phyloP scores from a whole-genome alignment of 768 basidiomycete genomes.

The Gloeostereum incarnatum region DNA sequence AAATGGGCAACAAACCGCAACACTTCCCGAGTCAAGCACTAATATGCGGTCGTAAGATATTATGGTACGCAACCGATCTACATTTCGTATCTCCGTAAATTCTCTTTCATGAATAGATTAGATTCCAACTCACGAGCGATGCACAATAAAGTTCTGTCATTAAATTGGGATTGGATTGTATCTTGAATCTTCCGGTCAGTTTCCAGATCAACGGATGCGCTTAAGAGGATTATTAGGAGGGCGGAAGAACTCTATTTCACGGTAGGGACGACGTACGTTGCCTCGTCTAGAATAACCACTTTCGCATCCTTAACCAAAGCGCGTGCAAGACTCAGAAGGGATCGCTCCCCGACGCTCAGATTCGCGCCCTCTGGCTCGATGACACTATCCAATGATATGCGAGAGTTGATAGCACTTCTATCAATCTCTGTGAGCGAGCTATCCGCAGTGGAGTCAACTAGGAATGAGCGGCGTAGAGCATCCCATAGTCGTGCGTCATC shows the following conservation, averaged over 20 bases:
- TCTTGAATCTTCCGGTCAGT: conserved; percentile 63
- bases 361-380: conserved; percentile 59
- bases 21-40: conserved; percentile 51
- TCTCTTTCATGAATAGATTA: too few species aligned
- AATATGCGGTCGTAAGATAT: conserved; percentile 56
- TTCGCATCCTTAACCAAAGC: conserved; percentile 56
- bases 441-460: conserved; percentile 15
- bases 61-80: conserved; percentile 56
- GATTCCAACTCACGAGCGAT: conserved; percentile 38
- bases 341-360: conserved; percentile 49
- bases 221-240: neutral
- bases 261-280: conserved; percentile 17
- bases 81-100: too few species aligned
- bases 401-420: neutral
- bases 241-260: neutral
- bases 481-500: conserved; percentile 63
- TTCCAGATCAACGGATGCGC: conserved; percentile 49
- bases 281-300: conserved; percentile 60
- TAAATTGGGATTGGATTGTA: conserved; percentile 53
- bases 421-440: neutral
- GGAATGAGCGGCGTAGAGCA: conserved; percentile 56
- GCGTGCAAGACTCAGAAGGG: conserved; percentile 52
- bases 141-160: conserved; percentile 49
- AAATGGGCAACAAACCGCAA: conserved; percentile 24
- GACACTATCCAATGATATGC: conserved; percentile 40